Conservation (phyloP, 805 yeast species). For the Metahyphopichia silvanorum region DNA sequence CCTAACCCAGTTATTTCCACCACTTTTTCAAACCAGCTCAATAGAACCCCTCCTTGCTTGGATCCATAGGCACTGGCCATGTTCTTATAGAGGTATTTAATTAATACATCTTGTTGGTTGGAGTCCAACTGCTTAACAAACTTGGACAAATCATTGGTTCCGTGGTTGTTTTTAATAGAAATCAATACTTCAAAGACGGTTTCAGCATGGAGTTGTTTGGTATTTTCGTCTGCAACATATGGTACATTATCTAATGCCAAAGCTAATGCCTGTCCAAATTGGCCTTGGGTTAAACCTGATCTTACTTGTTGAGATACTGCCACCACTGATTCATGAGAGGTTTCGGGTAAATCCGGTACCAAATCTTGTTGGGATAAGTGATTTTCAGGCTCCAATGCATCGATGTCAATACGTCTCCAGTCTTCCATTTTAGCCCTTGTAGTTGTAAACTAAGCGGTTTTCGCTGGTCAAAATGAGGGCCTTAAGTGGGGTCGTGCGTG, state of each 20-base stretch:
- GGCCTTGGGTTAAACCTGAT: conserved; percentile 65
- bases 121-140: conserved; percentile 57
- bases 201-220: conserved; percentile 44
- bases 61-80: conserved; percentile 78
- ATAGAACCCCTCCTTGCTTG: conserved; percentile 79
- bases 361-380: conserved; percentile 64
- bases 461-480: too few relatives aligned
- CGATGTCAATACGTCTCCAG: conserved; percentile 95
- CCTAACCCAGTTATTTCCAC: conserved; percentile 84
- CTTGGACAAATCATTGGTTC: conserved; percentile 61
- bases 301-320: conserved; percentile 57
- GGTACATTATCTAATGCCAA: conserved; percentile 73
- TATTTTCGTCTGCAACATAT: conserved; percentile 65
- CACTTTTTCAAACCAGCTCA: conserved; percentile 91
- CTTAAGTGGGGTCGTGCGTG: too few relatives aligned
- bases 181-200: conserved; percentile 66
- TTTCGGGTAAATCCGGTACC: conserved; percentile 48
- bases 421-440: too few relatives aligned
- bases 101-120: conserved; percentile 71
- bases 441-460: too few relatives aligned
- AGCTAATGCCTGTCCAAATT: conserved; percentile 62
- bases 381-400: conserved; percentile 82
- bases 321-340: conserved; percentile 48
- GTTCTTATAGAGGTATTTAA: conserved; percentile 82
- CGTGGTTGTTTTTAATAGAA: conserved; percentile 49